Conservation (phyloP, 805 yeast genomes). For the Zygoascus biomembranicola region DNA sequence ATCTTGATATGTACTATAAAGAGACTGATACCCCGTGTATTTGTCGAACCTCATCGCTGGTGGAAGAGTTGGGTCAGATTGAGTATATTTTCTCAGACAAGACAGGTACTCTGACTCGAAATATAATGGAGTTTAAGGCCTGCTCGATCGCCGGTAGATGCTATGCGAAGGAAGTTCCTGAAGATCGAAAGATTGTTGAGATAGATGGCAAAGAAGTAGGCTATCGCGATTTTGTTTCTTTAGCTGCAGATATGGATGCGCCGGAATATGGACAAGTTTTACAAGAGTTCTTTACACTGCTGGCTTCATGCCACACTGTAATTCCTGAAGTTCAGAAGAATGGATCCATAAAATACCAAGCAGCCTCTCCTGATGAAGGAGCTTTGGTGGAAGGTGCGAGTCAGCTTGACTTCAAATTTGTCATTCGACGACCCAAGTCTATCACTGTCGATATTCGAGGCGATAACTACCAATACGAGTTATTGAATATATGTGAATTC, state of each 20-base stretch:
- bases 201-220: conserved; percentile 80
- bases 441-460: conserved; percentile 58
- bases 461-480: conserved; percentile 53
- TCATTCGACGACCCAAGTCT: conserved; percentile 75
- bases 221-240: conserved; percentile 57
- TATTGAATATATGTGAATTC: conserved; percentile 88
- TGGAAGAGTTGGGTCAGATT: conserved; percentile 95
- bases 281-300: conserved; percentile 69
- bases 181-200: conserved; percentile 66
- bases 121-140: conserved; percentile 92
- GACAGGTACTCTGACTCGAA: conserved; percentile 93
- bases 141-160: conserved; percentile 90
- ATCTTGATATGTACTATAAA: conserved; percentile 84
- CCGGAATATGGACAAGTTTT: conserved; percentile 38
- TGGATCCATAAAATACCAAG: conserved; percentile 74
- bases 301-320: conserved; percentile 95
- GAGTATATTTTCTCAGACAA: conserved; percentile 94
- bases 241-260: conserved; percentile 40
- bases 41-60: conserved; percentile 89
- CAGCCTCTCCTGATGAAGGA: conserved; percentile 99
- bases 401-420: conserved; percentile 72
- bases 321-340: conserved; percentile 68
- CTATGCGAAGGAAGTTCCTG: conserved; percentile 84
- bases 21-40: conserved; percentile 90
- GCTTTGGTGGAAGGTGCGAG: conserved; percentile 98